Conservation (phyloP, 2,329 filamentous ascomycete genomes). For the Penicillium fuscoglaucum region DNA sequence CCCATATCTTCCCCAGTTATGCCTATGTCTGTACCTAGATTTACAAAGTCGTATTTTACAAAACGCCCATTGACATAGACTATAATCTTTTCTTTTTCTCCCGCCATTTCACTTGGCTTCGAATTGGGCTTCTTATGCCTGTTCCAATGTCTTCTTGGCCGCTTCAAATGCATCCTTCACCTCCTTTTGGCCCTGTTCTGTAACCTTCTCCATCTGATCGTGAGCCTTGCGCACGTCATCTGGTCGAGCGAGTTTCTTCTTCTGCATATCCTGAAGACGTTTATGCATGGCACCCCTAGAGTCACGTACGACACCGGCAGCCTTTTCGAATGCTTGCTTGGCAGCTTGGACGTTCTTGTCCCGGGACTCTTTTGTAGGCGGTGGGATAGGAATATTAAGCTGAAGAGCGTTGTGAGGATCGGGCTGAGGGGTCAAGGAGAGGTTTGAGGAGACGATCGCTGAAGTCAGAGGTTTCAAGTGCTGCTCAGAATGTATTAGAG, state of each 20-base stretch:
- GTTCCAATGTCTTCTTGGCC: slow-evolving; percentile 42
- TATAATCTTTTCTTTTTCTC: neutral
- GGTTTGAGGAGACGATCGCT: slow-evolving; percentile 43
- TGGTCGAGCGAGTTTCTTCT: slow-evolving; percentile 45
- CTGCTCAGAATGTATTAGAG: slow-evolving; percentile 25
- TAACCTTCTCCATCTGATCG: slow-evolving; percentile 50
- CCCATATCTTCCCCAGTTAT: slow-evolving; percentile 1
- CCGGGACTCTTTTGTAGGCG: slow-evolving; percentile 49
- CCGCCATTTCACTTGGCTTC: neutral
- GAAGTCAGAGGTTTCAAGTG: slow-evolving; percentile 48
- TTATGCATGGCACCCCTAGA: slow-evolving; percentile 48
- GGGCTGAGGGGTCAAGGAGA: slow-evolving; percentile 46
- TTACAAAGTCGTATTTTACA: slow-evolving; percentile 17
- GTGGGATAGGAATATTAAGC: slow-evolving; percentile 48
- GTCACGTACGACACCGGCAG: slow-evolving; percentile 42
- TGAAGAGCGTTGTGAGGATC: slow-evolving; percentile 47
- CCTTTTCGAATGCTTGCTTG: slow-evolving; percentile 46
- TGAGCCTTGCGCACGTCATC: slow-evolving; percentile 50
- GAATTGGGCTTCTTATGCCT: slow-evolving; percentile 23
- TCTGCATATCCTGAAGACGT: slow-evolving; percentile 46
- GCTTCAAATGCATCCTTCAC: slow-evolving; percentile 48
- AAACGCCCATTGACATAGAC: neutral
- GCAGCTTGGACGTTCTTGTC: slow-evolving; percentile 43
- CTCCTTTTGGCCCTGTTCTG: slow-evolving; percentile 49
- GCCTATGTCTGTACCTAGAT: slow-evolving; percentile 13